phyloP scores from a whole-genome alignment of 768 basidiomycete genomes.

The Lentinula detonsa region DNA sequence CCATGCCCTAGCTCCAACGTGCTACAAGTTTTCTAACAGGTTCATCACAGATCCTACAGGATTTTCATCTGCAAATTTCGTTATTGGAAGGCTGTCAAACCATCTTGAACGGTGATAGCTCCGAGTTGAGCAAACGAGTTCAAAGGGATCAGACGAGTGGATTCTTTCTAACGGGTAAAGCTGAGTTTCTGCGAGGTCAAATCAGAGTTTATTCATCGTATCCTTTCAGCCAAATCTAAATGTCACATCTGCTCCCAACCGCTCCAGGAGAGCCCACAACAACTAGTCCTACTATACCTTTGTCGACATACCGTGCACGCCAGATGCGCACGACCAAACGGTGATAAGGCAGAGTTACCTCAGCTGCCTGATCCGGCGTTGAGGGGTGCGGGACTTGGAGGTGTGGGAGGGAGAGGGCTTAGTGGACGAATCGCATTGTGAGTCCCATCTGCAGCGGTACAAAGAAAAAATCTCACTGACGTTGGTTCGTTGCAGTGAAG shows the following conservation, averaged over 20 bases:
- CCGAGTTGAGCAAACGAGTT: constrained; percentile 60
- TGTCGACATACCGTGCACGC: constrained; percentile 89
- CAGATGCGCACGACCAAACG: constrained; percentile 62
- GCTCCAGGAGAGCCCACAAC: constrained; percentile 51
- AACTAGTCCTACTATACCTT: constrained; percentile 69
- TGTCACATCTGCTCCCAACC: constrained; percentile 67
- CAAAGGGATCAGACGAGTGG: constrained; percentile 77
- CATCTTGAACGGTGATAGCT: constrained; percentile 80
- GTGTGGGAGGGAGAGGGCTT: constrained; percentile 34
- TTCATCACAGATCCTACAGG: constrained; percentile 62
- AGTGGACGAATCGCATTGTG: constrained; percentile 80
- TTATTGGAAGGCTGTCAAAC: constrained; percentile 88
- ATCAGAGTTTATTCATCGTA: background rate
- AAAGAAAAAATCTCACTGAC: constrained; percentile 8
- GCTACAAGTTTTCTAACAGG: background rate
- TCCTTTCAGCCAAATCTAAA: constrained; percentile 42
- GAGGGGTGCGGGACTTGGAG: constrained; percentile 35
- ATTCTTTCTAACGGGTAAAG: constrained; percentile 69
- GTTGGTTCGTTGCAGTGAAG: constrained; percentile 45
- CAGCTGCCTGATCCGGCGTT: constrained; percentile 50
- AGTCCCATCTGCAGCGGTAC: constrained; percentile 21
- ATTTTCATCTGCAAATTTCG: constrained; percentile 92
- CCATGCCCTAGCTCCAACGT: background rate
- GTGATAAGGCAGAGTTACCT: constrained; percentile 40
- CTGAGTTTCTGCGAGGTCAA: background rate